These are phyloP conservation scores for Diphasiastrum complanatum DNA, from an alignment of 83 land plant species.

Conservation along the genomic window DNA sequence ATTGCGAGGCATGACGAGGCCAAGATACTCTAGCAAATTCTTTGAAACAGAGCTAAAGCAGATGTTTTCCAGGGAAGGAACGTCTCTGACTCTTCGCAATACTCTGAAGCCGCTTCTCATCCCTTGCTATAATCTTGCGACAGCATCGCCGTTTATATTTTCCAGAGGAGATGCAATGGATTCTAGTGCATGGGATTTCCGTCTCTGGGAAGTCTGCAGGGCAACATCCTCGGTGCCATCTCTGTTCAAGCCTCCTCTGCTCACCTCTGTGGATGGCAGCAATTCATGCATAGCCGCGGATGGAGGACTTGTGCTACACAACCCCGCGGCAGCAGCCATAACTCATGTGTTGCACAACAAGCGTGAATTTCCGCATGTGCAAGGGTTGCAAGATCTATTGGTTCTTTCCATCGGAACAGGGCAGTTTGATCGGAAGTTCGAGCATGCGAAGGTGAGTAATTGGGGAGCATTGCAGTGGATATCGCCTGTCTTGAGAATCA, in stretches of 20 bases:
- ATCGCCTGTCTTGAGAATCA: background rate
- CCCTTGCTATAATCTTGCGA: constrained; percentile 10
- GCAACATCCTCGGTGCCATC: constrained; percentile 1
- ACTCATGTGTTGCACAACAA: constrained; percentile 7
- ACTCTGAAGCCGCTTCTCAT: constrained; percentile 11
- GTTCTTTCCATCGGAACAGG: constrained; percentile 2
- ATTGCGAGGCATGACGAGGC: background rate
- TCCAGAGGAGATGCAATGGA: constrained; percentile 4
- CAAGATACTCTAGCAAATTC: background rate
- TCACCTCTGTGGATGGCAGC: constrained; percentile 1
- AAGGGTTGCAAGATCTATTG: background rate
- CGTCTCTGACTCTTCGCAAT: background rate
- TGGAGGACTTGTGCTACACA: background rate
- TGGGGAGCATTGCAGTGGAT: constrained; percentile 16
- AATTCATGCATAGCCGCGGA: background rate
- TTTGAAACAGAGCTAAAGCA: background rate
- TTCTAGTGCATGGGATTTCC: constrained; percentile 8
- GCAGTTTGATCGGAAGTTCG: background rate
- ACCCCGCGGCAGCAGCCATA: too few relatives aligned
- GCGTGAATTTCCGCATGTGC: background rate
- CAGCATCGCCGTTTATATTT: constrained; percentile 6
- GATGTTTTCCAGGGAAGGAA: background rate
- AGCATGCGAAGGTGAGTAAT: background rate
- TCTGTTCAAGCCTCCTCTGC: background rate
- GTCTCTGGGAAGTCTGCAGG: constrained; percentile 9